Conservation (phyloP, 352 stramenopile genomes). For the Globisporangium alternatum region DNA sequence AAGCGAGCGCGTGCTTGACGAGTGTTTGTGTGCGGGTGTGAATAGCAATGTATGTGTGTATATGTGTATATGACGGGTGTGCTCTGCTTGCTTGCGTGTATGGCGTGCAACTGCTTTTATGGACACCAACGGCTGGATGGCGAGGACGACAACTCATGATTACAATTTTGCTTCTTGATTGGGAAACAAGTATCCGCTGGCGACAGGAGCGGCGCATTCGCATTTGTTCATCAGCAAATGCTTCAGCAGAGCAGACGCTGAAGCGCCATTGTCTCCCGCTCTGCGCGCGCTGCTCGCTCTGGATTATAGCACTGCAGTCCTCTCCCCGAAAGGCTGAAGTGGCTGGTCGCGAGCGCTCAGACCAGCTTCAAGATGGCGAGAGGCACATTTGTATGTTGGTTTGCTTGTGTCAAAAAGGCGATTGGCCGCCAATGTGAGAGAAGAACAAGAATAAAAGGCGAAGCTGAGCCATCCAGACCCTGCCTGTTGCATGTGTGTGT, state of each 20-base stretch:
- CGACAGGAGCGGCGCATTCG: background rate
- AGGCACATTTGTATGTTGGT: constrained; percentile 14
- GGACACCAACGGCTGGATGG: constrained; percentile 6
- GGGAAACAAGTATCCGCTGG: constrained; percentile 12
- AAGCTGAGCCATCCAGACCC: constrained; percentile 55
- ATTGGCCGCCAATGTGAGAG: constrained; percentile 26
- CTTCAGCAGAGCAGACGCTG: constrained; percentile 12
- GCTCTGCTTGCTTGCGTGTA: background rate
- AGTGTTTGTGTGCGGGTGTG: background rate
- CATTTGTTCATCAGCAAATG: background rate
- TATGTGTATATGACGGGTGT: constrained; percentile 4
- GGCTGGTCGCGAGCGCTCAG: background rate
- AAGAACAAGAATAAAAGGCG: constrained; percentile 55
- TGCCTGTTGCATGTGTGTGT: constrained; percentile 6
- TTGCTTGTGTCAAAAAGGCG: constrained; percentile 4
- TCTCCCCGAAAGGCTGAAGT: constrained; percentile 17
- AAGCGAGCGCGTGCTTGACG: background rate
- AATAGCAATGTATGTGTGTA: background rate
- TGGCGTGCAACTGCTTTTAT: background rate
- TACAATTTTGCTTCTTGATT: constrained; percentile 15
- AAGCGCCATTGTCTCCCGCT: constrained; percentile 7
- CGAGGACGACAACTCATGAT: constrained; percentile 18
- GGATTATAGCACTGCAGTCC: constrained; percentile 16
- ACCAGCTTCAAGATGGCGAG: constrained; percentile 9
- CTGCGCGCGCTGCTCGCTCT: background rate